Base-by-base conservation (phyloP, 108 stramenopile species). In the Nitzschia inconspicua region DNA sequence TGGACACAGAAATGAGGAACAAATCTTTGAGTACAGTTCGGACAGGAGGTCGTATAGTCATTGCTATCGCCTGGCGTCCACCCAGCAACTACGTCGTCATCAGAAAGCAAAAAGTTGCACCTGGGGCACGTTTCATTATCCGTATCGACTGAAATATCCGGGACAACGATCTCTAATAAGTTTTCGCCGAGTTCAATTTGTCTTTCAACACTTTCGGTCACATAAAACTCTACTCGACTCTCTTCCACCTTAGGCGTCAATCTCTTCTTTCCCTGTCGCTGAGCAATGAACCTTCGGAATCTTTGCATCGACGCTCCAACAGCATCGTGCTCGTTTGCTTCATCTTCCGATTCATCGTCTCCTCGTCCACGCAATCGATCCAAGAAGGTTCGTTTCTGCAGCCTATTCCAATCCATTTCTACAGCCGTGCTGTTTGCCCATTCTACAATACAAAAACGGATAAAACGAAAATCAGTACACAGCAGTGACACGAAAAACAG, bases 341-440 rank as follows among this genome's bases (percentile, higher is more conserved):
- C 79, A 56, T 79, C 79, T 5, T 80, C 79, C 22, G 67, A 74
- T 32, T 70, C 65, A 7, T 54, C 77, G 25, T 61, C 62, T 30
- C 41, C 76, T n/a, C 68, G 79, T 11, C 78, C 77, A 11, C 58
- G 65, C 18, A 90, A 42, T 36, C 75, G 81, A 52, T 85, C 89
- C n/a, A 83, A 57, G 66, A 85, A 82, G 13, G 85, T 74, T 14
- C 83, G 78, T 48, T 84, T 88, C 43, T 84, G 82, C 18, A 91
- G 77, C 37, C 69, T 85, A 55, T 88, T 91, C 89, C 89, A 91
- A 50, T 91, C 86, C 86, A 91, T 82, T 47, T 91, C 89, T 14
- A 88, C 73, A 25, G 84, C 78, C 9, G 89, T 81, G 51, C 86
- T 85, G 44, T 84, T 88, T n/a, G 89, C 86, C 89, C 89, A 91